These are phyloP conservation scores for Pythium insidiosum DNA, from an alignment of 352 stramenopile species.

Conservation along the genomic window DNA sequence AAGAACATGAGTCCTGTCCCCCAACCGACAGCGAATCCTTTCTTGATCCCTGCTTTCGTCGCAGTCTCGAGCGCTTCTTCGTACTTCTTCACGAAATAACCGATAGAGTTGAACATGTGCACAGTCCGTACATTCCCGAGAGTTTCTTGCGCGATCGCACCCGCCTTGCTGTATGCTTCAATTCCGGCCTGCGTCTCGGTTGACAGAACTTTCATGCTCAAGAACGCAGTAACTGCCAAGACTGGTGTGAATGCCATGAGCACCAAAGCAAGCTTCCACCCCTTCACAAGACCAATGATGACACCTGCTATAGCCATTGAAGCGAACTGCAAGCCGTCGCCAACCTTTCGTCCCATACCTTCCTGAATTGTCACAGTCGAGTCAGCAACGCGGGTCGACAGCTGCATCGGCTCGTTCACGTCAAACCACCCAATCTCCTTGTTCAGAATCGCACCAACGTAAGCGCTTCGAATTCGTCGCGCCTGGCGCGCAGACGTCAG, in stretches of 20 bases:
- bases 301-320: slow-evolving; percentile 27
- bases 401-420: too few species aligned
- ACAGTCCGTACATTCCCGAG: slow-evolving; percentile 69
- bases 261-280: slow-evolving; percentile 35
- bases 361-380: slow-evolving; percentile 22
- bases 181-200: slow-evolving; percentile 36
- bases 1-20: slow-evolving; percentile 69
- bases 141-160: slow-evolving; percentile 58
- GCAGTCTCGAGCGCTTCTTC: slow-evolving; percentile 30
- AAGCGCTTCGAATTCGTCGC: too few species aligned
- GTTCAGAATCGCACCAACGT: too few species aligned
- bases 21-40: slow-evolving; percentile 38
- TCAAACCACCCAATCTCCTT: too few species aligned
- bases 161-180: slow-evolving; percentile 54
- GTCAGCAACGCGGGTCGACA: slow-evolving; percentile 39
- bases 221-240: slow-evolving; percentile 15
- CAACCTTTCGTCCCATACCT: slow-evolving; percentile 26
- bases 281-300: slow-evolving; percentile 28
- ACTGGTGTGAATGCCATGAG: slow-evolving; percentile 28
- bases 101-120: slow-evolving; percentile 68
- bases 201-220: slow-evolving; percentile 49
- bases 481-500: too few species aligned
- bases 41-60: slow-evolving; percentile 37
- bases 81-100: slow-evolving; percentile 55
- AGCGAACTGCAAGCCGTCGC: slow-evolving; percentile 18